A percentile compares a stretch with the other conserved stretches of the same genome.
Conservation (phyloP, 2,329 filamentous ascomycete species). For the Arachnomyces sp. region DNA sequence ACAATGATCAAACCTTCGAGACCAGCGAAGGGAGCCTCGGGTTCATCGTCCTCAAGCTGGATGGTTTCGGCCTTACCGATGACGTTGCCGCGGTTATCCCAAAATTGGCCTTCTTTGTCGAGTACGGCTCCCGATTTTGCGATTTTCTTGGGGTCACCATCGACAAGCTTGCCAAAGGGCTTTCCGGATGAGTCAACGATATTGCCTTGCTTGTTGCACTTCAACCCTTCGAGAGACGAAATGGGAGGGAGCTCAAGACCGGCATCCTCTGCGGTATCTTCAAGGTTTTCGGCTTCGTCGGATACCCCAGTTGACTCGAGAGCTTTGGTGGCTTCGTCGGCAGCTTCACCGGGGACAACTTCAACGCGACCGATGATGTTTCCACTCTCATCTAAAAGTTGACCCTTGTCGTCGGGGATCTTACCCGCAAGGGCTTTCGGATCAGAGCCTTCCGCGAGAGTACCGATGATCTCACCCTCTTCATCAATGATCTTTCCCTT, state of each 20-base stretch:
- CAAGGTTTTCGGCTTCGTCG: conserved; percentile 33
- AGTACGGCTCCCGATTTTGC: conserved; percentile 29
- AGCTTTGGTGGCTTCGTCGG: conserved; percentile 35
- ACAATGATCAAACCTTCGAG: conserved; percentile 41
- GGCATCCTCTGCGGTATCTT: conserved; percentile 23
- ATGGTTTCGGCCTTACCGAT: conserved; percentile 51
- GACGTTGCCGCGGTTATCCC: conserved; percentile 57
- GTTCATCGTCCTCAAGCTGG: conserved; percentile 30
- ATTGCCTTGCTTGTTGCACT: conserved; percentile 38
- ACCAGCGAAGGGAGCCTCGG: conserved; percentile 38
- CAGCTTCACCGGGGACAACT: conserved; percentile 24
- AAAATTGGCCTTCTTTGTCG: conserved; percentile 57
- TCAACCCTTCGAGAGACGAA: conserved; percentile 32
- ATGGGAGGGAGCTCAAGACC: conserved; percentile 23
- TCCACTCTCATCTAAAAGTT: conserved; percentile 27
- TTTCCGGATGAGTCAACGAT: conserved; percentile 39
- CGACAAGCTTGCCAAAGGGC: conserved; percentile 50
- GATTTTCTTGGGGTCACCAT: conserved; percentile 59
- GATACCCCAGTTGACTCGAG: conserved; percentile 43
- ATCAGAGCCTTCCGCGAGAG: conserved; percentile 22
- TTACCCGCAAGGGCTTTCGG: conserved; percentile 20
- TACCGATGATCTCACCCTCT: conserved; percentile 27
- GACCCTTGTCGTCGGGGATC: conserved; percentile 40
- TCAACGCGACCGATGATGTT: conserved; percentile 23
- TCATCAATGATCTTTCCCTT: conserved; percentile 18